Percentiles rank a stretch among this genome's conserved stretches.
Conservation (phyloP, 2,329 filamentous ascomycete genomes). For the Paraphaeosphaeria minitans region DNA sequence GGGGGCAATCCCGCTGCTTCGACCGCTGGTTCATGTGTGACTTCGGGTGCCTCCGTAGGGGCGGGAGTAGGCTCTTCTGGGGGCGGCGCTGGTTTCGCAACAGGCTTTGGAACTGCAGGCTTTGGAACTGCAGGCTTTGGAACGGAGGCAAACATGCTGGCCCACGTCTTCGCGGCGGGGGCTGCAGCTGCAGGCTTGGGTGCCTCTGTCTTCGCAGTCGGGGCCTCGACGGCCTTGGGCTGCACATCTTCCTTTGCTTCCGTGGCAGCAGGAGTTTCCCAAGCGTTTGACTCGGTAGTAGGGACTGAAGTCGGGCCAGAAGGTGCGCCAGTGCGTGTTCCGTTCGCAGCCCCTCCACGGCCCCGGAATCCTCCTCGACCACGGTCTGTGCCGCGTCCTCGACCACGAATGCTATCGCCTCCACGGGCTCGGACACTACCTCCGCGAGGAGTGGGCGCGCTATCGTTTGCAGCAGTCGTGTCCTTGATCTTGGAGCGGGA, state of each 20-base stretch:
- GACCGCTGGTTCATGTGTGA: constrained; percentile 44
- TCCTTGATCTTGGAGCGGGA: constrained; percentile 75
- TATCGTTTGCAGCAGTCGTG: constrained; percentile 58
- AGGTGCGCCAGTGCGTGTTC: constrained; percentile 54
- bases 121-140: constrained; percentile 55
- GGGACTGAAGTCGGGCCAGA: constrained; percentile 65
- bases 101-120: constrained; percentile 45
- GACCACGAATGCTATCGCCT: constrained; percentile 51
- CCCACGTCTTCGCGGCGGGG: constrained; percentile 57
- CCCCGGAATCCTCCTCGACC: constrained; percentile 60
- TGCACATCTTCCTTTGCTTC: constrained; percentile 35
- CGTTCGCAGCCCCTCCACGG: constrained; percentile 66
- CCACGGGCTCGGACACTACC: constrained; percentile 33
- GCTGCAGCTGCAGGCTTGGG: constrained; percentile 36
- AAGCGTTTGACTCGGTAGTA: constrained; percentile 71
- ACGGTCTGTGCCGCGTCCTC: constrained; percentile 66
- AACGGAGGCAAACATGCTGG: constrained; percentile 57
- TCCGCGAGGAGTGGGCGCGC: constrained; percentile 40
- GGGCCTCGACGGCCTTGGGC: constrained; percentile 28
- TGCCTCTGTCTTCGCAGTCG: constrained; percentile 37
- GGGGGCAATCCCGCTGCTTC: constrained; percentile 49
- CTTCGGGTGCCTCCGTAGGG: constrained; percentile 46
- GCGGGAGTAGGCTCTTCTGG: constrained; percentile 43
- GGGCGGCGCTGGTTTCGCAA: constrained; percentile 41
- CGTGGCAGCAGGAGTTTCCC: constrained; percentile 55